Conservation (phyloP, 306 rosid genomes). For the Bauhinia variegata region DNA sequence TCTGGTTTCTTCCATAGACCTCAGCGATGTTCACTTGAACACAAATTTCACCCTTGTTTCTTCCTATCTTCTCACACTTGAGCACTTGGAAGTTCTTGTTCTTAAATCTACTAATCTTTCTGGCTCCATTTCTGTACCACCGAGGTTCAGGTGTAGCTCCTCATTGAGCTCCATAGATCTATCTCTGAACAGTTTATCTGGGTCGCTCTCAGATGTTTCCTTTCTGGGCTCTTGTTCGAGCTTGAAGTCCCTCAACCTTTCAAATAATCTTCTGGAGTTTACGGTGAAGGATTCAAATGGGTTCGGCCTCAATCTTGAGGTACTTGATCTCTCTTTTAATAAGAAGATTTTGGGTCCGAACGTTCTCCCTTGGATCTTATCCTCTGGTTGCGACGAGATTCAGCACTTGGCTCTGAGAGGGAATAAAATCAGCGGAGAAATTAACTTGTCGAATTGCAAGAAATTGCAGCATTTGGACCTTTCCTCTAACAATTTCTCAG, state of each 20-base stretch:
- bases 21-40: conserved; percentile 44
- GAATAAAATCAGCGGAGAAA: conserved; percentile 56
- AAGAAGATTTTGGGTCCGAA: conserved; percentile 56
- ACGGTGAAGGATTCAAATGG: conserved; percentile 23
- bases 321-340: conserved; percentile 65
- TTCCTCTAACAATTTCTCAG: conserved; percentile 60
- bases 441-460: conserved; percentile 43
- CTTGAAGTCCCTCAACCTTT: conserved; percentile 51
- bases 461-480: conserved; percentile 51
- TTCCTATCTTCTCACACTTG: conserved; percentile 52
- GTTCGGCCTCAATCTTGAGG: conserved; percentile 41
- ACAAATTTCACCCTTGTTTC: conserved; percentile 60
- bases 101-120: conserved; percentile 56
- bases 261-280: conserved; percentile 48
- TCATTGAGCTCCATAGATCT: conserved; percentile 60
- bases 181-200: conserved; percentile 53
- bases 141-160: conserved; percentile 48
- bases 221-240: conserved; percentile 44
- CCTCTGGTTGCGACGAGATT: conserved; percentile 47
- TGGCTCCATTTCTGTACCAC: conserved; percentile 51
- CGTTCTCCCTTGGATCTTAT: conserved; percentile 53
- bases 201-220: conserved; percentile 45
- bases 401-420: conserved; percentile 46
- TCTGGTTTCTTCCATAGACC: conserved; percentile 66
- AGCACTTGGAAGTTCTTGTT: conserved; percentile 56